Evolutionary conservation across 2,329 filamentous ascomycete genomes (phyloP), one percentile per base, ranked within the genome.

Genomic region (Aspergillus fumigatiaffinis): DNA sequence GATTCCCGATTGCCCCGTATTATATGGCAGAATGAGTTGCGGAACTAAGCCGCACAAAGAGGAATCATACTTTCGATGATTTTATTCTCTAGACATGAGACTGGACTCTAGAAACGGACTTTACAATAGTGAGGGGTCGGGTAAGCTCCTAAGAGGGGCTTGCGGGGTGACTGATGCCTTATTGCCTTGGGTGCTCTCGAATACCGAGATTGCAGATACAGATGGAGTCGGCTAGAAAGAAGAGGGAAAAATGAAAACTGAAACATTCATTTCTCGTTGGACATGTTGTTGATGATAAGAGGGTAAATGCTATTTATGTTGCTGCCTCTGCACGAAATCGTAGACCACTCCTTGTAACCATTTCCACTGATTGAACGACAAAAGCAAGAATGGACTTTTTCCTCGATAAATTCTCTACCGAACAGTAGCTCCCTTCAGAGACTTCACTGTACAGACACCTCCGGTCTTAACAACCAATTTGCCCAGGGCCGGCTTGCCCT

Each of bases 401-500:
- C 32, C 49, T 42, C 10, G 3, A 14, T n/a, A 4, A 7, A 21
- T n/a, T 9, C 8, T 63, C 68, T 89, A 97, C 82, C 92, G 85
- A 62, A 97, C 91, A 63, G 87, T 85, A 62, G 90, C 94, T 42
- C 86, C 87, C 78, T 87, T 88, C 71, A 99, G 80, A 58, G 82
- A 90, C 76, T 88, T 85, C 60, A 97, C 92, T 48, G 84, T 93
- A 79, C 94, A 97, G 50, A 89, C 77, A 48, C 90, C 91, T 51
- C 91, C 90, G 58, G 80, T 84, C 73, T 87, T 86, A 3, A 92
- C 93, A 62, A 91, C 86, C 64, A 97, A 79, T 71, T 80, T 82
- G 41, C 82, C 84, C 32, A 86, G 69, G 41, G 78, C 78, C 46
- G 77, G 79, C 73, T 82, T 82, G 65, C 78, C 73, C 64, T 82